Base-by-base conservation (phyloP, 148 eudicot genomes). In the Persicaria tinctoria region DNA sequence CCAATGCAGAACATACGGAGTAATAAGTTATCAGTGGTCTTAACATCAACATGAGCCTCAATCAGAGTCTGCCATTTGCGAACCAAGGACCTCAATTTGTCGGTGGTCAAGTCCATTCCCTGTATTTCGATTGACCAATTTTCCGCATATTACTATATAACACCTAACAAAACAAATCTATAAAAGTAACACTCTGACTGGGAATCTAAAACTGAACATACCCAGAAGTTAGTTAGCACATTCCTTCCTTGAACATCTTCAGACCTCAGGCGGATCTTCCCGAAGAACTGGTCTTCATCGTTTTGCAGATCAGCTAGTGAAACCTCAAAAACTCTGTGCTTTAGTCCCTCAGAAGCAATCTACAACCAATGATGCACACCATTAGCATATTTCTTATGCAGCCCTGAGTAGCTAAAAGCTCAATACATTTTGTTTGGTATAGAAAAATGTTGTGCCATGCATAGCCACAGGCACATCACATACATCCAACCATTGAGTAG, bases 101-200 rank as follows among this genome's bases (percentile, higher is more conserved):
- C 82, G 13, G 82, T 76, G 55, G 79, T 76, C 62, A 80, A 80
- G 56, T 76, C 74, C 82, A 80, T 80, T n/a, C 82, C 82, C 82
- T 80, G 45, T 27, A 14, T 11, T 75, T 66, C 44, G 44, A 66
- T 38, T 6, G 5, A 44, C 8, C 16, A 64, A 38, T 38, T 17
- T 4, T 59, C 5, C 32, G 0, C 13, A 23, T 59, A 38, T 38
- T 62, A 62, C 27, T 57, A 54, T 7, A 54, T 54, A 4, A 5
- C 59, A 54, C 6, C 11, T 8, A 17, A 54, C 23, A 60, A 11
- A 18, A 11, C 46, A 64, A 41, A 27, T 5, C 3, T 0, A 38
- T 74, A n/a, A 57, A 16, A 3, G n/a, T 59, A 0, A 56, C 14
- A 11, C 11, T 3, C 8, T 13, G 3, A 5, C 1, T 54, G 8